These are phyloP conservation scores for Magnolia kwangsiensis DNA, from an alignment of 164 flowering plant species.

Conservation along the genomic window DNA sequence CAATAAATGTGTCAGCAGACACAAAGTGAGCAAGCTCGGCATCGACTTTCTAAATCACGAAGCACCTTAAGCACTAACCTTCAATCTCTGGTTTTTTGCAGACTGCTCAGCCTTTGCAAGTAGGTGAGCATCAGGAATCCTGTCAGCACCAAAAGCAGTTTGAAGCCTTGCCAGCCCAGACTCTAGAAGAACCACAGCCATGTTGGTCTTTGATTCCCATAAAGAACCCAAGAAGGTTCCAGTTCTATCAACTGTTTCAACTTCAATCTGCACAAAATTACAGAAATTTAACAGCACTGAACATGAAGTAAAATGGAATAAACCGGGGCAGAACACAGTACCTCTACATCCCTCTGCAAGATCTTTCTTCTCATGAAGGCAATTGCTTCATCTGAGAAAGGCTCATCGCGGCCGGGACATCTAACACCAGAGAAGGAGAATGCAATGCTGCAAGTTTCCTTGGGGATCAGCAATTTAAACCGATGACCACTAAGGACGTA, in stretches of 20 bases:
- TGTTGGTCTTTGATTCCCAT: conserved; percentile 80
- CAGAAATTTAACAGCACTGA: background rate
- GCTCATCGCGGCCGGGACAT: conserved; percentile 93
- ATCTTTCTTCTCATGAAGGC: conserved; percentile 93
- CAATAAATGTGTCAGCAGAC: conserved; percentile 9
- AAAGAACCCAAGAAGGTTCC: conserved; percentile 96
- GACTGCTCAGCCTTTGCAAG: conserved; percentile 77
- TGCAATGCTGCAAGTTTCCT: conserved; percentile 96
- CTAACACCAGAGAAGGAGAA: conserved; percentile 94
- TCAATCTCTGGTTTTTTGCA: conserved; percentile 75
- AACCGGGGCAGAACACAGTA: conserved; percentile 14
- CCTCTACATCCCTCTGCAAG: conserved; percentile 99
- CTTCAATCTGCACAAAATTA: conserved; percentile 63
- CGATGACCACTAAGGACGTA: conserved; percentile 99
- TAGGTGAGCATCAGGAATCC: conserved; percentile 78
- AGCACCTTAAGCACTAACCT: conserved; percentile 30
- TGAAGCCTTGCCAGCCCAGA: conserved; percentile 91
- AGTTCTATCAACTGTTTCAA: conserved; percentile 90
- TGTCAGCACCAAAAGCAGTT: conserved; percentile 68
- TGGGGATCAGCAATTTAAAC: conserved; percentile 81
- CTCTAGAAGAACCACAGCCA: conserved; percentile 71
- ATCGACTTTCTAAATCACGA: background rate
- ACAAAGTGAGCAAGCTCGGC: background rate
- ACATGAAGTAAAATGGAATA: background rate
- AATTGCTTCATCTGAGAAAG: conserved; percentile 91